These are phyloP conservation scores for Saraca asoca DNA, from an alignment of 331 rosid genomes.

Conservation along the genomic window DNA sequence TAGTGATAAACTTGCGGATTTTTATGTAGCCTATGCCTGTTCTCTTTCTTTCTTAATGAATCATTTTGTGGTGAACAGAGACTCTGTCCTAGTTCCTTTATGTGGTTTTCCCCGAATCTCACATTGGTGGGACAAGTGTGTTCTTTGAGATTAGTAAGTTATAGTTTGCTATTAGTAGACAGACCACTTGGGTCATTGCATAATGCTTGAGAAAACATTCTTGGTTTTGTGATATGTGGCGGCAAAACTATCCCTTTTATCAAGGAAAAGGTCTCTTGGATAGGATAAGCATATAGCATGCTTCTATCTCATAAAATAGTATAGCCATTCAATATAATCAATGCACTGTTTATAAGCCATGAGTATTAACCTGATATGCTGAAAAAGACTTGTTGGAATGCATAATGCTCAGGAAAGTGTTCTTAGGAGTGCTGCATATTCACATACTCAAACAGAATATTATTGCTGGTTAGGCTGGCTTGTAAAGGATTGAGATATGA, in stretches of 20 bases:
- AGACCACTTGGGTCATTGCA: background rate
- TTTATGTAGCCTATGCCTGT: background rate
- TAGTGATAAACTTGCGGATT: background rate
- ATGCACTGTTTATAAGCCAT: background rate
- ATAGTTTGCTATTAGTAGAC: background rate
- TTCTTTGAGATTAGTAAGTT: background rate
- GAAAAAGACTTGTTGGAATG: background rate
- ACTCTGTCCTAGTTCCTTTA: background rate
- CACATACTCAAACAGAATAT: background rate
- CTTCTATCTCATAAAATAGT: background rate
- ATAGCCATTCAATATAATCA: background rate
- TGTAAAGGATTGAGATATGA: background rate
- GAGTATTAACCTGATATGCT: background rate
- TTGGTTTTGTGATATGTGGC: background rate
- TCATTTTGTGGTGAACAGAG: background rate
- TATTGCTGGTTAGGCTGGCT: background rate
- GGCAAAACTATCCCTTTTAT: background rate
- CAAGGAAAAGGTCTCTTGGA: background rate
- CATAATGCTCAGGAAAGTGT: too few relatives aligned
- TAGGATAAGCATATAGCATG: background rate
- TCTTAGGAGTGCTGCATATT: background rate
- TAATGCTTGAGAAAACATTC: conserved; percentile 2
- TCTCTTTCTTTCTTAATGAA: background rate
- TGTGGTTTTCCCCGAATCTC: background rate
- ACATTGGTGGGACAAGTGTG: background rate